Conservation (phyloP, 805 yeast genomes). For the Lipomyces spencermartinsiae region DNA sequence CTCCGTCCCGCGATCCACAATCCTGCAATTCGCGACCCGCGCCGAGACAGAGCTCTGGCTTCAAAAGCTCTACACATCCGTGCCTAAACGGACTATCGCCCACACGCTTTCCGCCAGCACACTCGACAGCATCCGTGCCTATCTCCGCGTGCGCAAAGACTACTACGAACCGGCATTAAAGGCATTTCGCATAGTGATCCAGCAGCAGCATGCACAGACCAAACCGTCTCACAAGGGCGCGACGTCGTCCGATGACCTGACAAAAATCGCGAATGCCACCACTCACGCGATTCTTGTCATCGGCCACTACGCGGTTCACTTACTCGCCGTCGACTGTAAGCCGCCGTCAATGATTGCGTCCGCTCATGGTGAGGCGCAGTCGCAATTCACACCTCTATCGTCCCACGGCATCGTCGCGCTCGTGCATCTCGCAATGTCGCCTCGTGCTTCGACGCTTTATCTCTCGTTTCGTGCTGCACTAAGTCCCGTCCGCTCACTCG, state of each 20-base stretch:
- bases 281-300: constrained; percentile 29
- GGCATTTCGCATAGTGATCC: constrained; percentile 30
- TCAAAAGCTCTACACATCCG: constrained; percentile 10
- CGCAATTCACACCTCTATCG: constrained; percentile 29
- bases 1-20: constrained; percentile 22
- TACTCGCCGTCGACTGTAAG: constrained; percentile 23
- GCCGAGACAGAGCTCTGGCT: constrained; percentile 33
- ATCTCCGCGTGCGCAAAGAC: constrained; percentile 29
- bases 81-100: constrained; percentile 25
- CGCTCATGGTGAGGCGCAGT: not conserved
- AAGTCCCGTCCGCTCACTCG: constrained; percentile 36
- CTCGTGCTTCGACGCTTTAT: constrained; percentile 38
- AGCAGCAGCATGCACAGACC: constrained; percentile 1
- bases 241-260: constrained; percentile 27
- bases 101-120: constrained; percentile 14
- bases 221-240: constrained; percentile 11
- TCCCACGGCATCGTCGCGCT: constrained; percentile 39
- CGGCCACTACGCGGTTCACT: constrained; percentile 29
- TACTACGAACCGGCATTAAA: constrained; percentile 25
- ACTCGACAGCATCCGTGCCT: constrained; percentile 15
- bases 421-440: constrained; percentile 39
- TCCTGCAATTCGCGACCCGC: constrained; percentile 31
- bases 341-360: not conserved
- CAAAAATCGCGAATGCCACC: constrained; percentile 26
- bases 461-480: constrained; percentile 40